These are phyloP conservation scores for Amyloporia xantha DNA, from an alignment of 768 basidiomycete species.

Conservation along the genomic window DNA sequence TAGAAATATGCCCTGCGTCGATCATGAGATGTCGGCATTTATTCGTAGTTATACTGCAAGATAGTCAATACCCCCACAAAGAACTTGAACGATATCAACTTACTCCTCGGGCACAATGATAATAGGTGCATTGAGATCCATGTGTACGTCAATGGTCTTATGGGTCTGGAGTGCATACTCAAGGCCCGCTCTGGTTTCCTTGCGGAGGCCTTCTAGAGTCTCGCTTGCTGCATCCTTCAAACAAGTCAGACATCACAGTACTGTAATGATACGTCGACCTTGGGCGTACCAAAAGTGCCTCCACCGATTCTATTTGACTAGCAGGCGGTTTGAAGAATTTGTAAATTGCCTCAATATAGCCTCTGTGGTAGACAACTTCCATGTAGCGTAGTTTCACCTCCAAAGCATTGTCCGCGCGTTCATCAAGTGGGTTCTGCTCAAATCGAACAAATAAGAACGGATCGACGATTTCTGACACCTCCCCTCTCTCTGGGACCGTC, in stretches of 20 bases:
- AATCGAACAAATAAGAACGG: conserved; percentile 89
- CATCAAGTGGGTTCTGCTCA: conserved; percentile 88
- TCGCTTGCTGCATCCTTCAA: conserved; percentile 81
- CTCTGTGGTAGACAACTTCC: conserved; percentile 94
- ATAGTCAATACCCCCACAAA: background rate
- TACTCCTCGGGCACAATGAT: conserved; percentile 96
- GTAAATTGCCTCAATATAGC: conserved; percentile 88
- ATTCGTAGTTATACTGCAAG: conserved; percentile 61
- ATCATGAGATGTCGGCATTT: conserved; percentile 83
- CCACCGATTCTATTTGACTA: conserved; percentile 92
- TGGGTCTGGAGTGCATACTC: conserved; percentile 91
- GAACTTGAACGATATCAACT: conserved; percentile 4
- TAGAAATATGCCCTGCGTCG: conserved; percentile 94
- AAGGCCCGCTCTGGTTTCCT: conserved; percentile 89
- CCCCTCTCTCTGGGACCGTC: conserved; percentile 13
- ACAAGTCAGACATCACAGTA: conserved; percentile 2
- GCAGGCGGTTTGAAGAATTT: conserved; percentile 91
- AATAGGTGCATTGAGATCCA: conserved; percentile 95
- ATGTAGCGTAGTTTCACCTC: conserved; percentile 88
- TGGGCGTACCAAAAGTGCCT: conserved; percentile 72
- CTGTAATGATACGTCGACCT: too few relatives aligned
- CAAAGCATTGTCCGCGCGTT: conserved; percentile 85
- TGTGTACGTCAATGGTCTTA: conserved; percentile 93
- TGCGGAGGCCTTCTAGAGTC: conserved; percentile 87
- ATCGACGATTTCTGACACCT: conserved; percentile 25